These are phyloP conservation scores for Dissophora globulifera DNA, from an alignment of 192 early-diverging fungal species.

Conservation along the genomic window DNA sequence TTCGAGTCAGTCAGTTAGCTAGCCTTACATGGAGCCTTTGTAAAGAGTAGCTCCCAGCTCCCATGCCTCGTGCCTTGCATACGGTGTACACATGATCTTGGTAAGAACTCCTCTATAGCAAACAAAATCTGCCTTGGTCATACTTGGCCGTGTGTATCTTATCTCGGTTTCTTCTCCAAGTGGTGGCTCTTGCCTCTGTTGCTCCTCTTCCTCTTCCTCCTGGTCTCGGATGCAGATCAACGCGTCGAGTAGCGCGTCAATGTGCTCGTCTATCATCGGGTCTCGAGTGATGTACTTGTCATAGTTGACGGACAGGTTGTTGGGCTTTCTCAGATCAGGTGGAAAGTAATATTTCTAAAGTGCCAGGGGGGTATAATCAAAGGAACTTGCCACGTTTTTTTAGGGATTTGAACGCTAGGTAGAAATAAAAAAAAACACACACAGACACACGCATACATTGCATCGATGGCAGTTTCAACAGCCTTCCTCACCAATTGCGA, in stretches of 20 bases:
- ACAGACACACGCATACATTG: too few species aligned
- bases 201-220: conserved; percentile 19
- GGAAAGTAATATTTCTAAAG: conserved; percentile 69
- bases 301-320: conserved; percentile 73
- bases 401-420: too few species aligned
- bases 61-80: conserved; percentile 79
- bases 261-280: conserved; percentile 69
- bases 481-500: conserved; percentile 59
- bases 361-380: too few species aligned
- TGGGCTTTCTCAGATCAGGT: conserved; percentile 51
- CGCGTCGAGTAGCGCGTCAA: conserved; percentile 83
- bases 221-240: conserved; percentile 55
- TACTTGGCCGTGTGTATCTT: conserved; percentile 5
- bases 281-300: conserved; percentile 76
- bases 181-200: too few species aligned
- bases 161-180: conserved; percentile 1
- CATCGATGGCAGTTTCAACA: too few species aligned
- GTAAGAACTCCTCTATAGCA: conserved; percentile 92
- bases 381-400: too few species aligned
- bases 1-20: background rate
- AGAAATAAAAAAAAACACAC: too few species aligned
- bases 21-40: conserved; percentile 60
- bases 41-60: conserved; percentile 80
- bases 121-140: conserved; percentile 47
- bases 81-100: conserved; percentile 86